These are phyloP conservation scores for Fusarium metavorans DNA, from an alignment of 2,329 filamentous ascomycete species.

Conservation along the genomic window DNA sequence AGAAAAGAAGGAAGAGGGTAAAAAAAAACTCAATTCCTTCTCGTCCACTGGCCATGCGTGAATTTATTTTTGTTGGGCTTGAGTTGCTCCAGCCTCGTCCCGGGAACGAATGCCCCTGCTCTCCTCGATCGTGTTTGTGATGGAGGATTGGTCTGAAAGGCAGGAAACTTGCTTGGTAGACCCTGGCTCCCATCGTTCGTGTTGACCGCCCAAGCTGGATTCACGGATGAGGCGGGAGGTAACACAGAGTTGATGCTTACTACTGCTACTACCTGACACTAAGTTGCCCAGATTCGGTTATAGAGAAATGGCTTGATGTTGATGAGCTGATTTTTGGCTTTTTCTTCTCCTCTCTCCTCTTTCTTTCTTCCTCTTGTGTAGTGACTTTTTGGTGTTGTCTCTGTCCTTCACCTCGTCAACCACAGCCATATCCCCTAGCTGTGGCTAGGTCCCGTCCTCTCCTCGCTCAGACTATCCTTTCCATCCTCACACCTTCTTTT, in stretches of 20 bases:
- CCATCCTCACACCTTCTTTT: slow-evolving; percentile 6
- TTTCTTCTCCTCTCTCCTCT: slow-evolving; percentile 6
- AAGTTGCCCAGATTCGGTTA: slow-evolving; percentile 37
- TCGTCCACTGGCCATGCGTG: slow-evolving; percentile 19
- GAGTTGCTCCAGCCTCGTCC: slow-evolving; percentile 4
- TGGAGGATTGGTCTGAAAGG: not conserved
- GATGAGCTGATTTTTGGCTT: slow-evolving; percentile 16
- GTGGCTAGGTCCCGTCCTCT: not conserved
- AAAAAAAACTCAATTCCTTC: slow-evolving; percentile 34
- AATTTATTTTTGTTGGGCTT: slow-evolving; percentile 27
- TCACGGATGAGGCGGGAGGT: slow-evolving; percentile 1
- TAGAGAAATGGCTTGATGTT: slow-evolving; percentile 33
- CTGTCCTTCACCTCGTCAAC: slow-evolving; percentile 35
- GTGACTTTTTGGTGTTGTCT: slow-evolving; percentile 7
- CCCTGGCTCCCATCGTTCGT: slow-evolving; percentile 19
- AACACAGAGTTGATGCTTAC: slow-evolving; percentile 10
- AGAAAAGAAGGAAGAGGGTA: not conserved
- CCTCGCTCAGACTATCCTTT: slow-evolving; percentile 7
- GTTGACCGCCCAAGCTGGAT: slow-evolving; percentile 27
- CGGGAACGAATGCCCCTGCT: not conserved
- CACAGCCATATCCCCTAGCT: not conserved
- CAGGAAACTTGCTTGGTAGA: slow-evolving; percentile 24
- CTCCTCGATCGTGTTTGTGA: not conserved
- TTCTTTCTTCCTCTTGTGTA: not conserved
- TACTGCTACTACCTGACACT: not conserved